Conservation (phyloP, 1,284 basidiomycete genomes). For the Rhodotorula sp. region DNA sequence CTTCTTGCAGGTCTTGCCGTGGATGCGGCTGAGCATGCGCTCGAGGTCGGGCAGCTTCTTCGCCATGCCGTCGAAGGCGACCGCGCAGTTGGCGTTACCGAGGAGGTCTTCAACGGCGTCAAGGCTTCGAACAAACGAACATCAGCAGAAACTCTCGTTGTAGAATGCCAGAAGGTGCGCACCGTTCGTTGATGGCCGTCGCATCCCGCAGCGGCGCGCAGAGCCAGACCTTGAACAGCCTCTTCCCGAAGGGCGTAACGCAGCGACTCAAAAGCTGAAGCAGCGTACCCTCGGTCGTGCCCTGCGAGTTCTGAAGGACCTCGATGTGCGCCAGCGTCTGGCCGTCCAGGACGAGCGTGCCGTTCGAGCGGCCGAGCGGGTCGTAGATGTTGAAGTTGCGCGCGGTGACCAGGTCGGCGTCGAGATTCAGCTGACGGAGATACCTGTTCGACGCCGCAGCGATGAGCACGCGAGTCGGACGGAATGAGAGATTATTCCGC, state of each 20-base stretch:
- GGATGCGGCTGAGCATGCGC: conserved; percentile 86
- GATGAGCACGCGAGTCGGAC: no score
- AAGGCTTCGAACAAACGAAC: conserved; percentile 55
- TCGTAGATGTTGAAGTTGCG: conserved; percentile 96
- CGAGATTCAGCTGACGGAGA: conserved; percentile 84
- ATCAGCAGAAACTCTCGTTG: conserved; percentile 6
- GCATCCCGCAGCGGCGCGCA: conserved; percentile 80
- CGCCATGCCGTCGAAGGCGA: conserved; percentile 67
- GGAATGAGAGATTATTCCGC: background rate
- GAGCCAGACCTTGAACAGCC: conserved; percentile 90
- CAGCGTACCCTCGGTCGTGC: conserved; percentile 81
- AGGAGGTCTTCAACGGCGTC: conserved; percentile 90
- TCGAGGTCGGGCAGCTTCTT: conserved; percentile 88
- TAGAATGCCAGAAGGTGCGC: conserved; percentile 27
- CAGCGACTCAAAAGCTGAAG: conserved; percentile 79
- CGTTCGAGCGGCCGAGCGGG: conserved; percentile 74
- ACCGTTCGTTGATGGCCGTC: conserved; percentile 82
- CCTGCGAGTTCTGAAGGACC: conserved; percentile 86
- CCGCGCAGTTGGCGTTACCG: conserved; percentile 68
- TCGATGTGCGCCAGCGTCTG: conserved; percentile 92
- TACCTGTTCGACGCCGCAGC: no score
- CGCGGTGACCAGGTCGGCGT: conserved; percentile 86
- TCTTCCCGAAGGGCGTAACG: conserved; percentile 88
- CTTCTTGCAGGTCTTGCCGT: conserved; percentile 82
- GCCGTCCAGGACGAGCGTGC: conserved; percentile 81